Percentiles rank a stretch among this genome's conserved stretches.
phyloP scores from a whole-genome alignment of 768 basidiomycete genomes.

The Tubosaeta brunneosetosa region DNA sequence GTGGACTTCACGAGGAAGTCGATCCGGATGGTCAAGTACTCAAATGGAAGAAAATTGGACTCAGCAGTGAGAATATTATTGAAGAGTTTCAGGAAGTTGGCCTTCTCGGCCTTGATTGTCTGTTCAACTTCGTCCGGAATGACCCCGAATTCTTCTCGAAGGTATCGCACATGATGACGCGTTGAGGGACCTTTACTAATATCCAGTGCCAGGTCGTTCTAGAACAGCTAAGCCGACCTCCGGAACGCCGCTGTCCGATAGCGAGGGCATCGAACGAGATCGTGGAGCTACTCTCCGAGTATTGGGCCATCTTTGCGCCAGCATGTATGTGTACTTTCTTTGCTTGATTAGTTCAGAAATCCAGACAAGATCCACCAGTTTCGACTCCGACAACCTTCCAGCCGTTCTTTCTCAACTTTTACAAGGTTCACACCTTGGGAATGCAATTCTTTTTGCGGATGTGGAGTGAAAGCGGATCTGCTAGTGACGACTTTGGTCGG shows the following conservation, averaged over 20 bases:
- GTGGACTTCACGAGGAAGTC: slow-evolving; percentile 50
- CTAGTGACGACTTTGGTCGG: slow-evolving; percentile 69
- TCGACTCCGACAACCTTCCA: slow-evolving; percentile 78
- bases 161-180: slow-evolving; percentile 33
- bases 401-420: slow-evolving; percentile 85
- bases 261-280: slow-evolving; percentile 82
- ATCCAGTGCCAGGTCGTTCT: slow-evolving; percentile 52
- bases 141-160: slow-evolving; percentile 73
- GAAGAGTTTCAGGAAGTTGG: slow-evolving; percentile 78
- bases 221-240: slow-evolving; percentile 74
- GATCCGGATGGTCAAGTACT: slow-evolving; percentile 46
- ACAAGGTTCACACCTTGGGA: slow-evolving; percentile 74
- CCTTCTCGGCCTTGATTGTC: slow-evolving; percentile 74
- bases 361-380: slow-evolving; percentile 34
- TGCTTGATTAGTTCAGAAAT: not conserved
- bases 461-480: slow-evolving; percentile 86
- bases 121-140: slow-evolving; percentile 68
- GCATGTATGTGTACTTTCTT: slow-evolving; percentile 53
- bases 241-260: slow-evolving; percentile 75
- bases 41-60: slow-evolving; percentile 79
- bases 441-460: slow-evolving; percentile 86
- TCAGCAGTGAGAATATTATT: slow-evolving; percentile 67
- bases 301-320: slow-evolving; percentile 83
- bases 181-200: slow-evolving; percentile 5
- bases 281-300: slow-evolving; percentile 76